Conservation (phyloP, 2,329 filamentous ascomycete species). For the Paraphaeosphaeria sporulosa region DNA sequence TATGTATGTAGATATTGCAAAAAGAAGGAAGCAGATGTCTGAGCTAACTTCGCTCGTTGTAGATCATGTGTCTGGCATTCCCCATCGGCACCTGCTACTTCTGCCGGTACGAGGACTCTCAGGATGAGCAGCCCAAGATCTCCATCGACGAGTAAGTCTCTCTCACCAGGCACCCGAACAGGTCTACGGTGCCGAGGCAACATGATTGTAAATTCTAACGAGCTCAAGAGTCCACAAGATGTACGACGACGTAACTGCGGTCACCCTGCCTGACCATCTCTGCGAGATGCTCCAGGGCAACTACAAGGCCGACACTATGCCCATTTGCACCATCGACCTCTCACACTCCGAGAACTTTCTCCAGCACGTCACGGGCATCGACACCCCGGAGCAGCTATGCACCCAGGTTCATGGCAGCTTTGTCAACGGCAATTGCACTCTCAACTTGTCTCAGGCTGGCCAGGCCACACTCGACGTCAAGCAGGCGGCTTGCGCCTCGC, state of each 20-base stretch:
- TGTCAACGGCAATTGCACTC: neutral
- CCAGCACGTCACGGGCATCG: neutral
- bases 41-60: neutral
- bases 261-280: neutral
- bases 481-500: slow-evolving; percentile 6
- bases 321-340: slow-evolving; percentile 4
- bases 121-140: no score
- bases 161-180: no score
- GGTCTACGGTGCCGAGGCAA: no score
- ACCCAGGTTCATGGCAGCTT: neutral
- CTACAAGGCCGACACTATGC: neutral
- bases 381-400: slow-evolving; percentile 5
- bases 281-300: neutral
- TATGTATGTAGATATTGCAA: no score
- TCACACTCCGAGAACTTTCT: neutral
- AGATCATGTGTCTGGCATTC: neutral
- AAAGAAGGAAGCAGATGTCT: no score
- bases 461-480: slow-evolving; percentile 2
- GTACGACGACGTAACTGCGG: neutral
- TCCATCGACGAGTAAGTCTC: no score
- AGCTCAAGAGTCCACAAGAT: neutral
- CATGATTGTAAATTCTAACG: no score
- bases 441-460: neutral
- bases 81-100: neutral
- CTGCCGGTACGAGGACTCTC: neutral